phyloP scores from a whole-genome alignment of 164 flowering plant species.

The Macadamia tetraphylla region DNA sequence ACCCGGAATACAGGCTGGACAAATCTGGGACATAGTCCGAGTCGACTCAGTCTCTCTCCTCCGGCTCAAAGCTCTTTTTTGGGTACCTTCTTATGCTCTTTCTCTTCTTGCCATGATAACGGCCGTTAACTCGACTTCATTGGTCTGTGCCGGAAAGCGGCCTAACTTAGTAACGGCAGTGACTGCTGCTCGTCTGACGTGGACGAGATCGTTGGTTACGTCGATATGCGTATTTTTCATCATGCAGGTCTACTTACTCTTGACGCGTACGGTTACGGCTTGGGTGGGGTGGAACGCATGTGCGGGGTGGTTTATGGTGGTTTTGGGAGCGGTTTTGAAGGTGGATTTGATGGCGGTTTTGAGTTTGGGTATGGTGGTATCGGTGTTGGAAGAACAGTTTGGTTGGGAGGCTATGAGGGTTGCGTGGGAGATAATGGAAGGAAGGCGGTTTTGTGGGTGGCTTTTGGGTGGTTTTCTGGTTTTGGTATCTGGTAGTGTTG shows the following conservation, averaged over 20 bases:
- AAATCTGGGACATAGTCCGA: conserved; percentile 34
- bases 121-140: conserved; percentile 23
- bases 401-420: conserved; percentile 42
- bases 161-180: conserved; percentile 14
- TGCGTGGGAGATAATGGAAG: conserved; percentile 40
- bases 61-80: conserved; percentile 23
- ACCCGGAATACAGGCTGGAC: conserved; percentile 34
- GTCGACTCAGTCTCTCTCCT: conserved; percentile 29
- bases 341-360: conserved; percentile 39
- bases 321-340: conserved; percentile 24
- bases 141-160: conserved; percentile 9
- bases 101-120: conserved; percentile 35
- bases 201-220: conserved; percentile 33
- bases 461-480: conserved; percentile 28
- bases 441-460: conserved; percentile 43
- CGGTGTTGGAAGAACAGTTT: conserved; percentile 38
- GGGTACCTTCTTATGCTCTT: conserved; percentile 29
- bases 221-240: conserved; percentile 25
- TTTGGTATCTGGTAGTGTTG: conserved; percentile 21
- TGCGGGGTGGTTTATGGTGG: conserved; percentile 10
- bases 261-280: conserved; percentile 5
- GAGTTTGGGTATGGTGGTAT: conserved; percentile 46
- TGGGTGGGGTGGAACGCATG: background rate
- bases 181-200: conserved; percentile 19
- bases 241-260: conserved; percentile 12